Evolutionary conservation across 768 basidiomycete species (phyloP).

Genomic region (Podaxis sp.): DNA sequence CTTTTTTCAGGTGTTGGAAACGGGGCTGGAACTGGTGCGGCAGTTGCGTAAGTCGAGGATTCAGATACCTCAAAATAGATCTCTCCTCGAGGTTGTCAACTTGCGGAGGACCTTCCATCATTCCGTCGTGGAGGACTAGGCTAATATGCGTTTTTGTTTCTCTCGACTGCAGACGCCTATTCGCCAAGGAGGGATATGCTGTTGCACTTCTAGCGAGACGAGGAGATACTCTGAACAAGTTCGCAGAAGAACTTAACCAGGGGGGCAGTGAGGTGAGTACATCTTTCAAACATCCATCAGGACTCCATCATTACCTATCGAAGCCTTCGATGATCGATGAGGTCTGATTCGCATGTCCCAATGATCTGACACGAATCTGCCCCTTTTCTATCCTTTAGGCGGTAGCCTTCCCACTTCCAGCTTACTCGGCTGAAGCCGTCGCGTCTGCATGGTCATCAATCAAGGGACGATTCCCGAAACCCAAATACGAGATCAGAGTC

Average conservation of each 20-base stretch:
- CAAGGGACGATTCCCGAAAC: slow-evolving; percentile 44
- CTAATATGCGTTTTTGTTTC: not conserved
- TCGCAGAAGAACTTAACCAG: slow-evolving; percentile 54
- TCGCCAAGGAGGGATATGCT: slow-evolving; percentile 62
- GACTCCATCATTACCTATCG: no score
- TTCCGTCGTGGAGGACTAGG: not conserved
- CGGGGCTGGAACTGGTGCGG: slow-evolving; percentile 56
- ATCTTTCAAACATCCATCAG: not conserved
- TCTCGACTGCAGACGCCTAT: slow-evolving; percentile 48
- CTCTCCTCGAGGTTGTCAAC: not conserved
- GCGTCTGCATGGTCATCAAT: slow-evolving; percentile 47
- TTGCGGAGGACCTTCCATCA: not conserved
- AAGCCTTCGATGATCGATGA: no score
- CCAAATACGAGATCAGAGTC: slow-evolving; percentile 52
- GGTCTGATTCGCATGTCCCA: not conserved
- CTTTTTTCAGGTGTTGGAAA: slow-evolving; percentile 41
- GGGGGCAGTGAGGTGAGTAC: slow-evolving; percentile 53
- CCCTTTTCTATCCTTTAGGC: slow-evolving; percentile 39
- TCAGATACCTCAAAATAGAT: not conserved
- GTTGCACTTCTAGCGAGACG: slow-evolving; percentile 68
- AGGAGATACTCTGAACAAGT: slow-evolving; percentile 45
- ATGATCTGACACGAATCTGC: not conserved
- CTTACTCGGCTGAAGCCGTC: slow-evolving; percentile 52
- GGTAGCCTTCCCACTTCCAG: slow-evolving; percentile 50
- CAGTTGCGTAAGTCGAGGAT: slow-evolving; percentile 47